These are phyloP conservation scores for Apiospora hydei DNA, from an alignment of 2,329 filamentous ascomycete genomes.

Conservation along the genomic window DNA sequence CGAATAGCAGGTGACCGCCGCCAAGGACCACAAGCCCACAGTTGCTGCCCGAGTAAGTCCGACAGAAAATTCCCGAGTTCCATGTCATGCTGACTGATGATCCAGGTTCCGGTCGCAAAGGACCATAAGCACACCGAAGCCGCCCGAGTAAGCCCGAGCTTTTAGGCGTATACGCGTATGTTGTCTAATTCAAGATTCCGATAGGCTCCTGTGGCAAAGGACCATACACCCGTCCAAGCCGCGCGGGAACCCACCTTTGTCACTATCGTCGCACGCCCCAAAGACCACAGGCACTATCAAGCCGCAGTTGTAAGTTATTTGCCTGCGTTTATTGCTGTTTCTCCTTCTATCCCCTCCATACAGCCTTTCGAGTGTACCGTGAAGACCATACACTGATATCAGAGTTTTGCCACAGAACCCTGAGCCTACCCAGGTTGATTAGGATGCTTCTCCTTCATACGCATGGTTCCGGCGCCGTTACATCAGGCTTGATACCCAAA, in stretches of 20 bases:
- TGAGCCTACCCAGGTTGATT: neutral
- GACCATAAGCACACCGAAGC: neutral
- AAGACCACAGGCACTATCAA: neutral
- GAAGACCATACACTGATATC: neutral
- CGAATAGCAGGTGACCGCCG: neutral
- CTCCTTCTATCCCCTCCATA: neutral
- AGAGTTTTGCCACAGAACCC: neutral
- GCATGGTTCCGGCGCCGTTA: too few species aligned
- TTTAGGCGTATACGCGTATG: neutral
- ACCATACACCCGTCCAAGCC: neutral
- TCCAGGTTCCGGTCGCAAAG: neutral
- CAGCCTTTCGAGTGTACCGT: too few species aligned
- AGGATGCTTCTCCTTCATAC: neutral
- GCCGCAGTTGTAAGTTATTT: neutral
- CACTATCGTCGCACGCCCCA: neutral
- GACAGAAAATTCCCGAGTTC: neutral
- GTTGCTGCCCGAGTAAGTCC: neutral
- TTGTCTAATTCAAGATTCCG: neutral
- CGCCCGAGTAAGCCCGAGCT: neutral
- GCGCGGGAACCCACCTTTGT: neutral
- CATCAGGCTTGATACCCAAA: too few species aligned
- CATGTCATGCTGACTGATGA: neutral
- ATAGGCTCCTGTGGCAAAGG: neutral
- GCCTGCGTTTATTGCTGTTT: too few species aligned
- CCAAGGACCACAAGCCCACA: neutral